A percentile compares a stretch with the other conserved stretches of the same genome.
Evolutionary conservation across 176 grass and related monocot species (phyloP).

Genomic region (Cymbopogon citratus): DNA sequence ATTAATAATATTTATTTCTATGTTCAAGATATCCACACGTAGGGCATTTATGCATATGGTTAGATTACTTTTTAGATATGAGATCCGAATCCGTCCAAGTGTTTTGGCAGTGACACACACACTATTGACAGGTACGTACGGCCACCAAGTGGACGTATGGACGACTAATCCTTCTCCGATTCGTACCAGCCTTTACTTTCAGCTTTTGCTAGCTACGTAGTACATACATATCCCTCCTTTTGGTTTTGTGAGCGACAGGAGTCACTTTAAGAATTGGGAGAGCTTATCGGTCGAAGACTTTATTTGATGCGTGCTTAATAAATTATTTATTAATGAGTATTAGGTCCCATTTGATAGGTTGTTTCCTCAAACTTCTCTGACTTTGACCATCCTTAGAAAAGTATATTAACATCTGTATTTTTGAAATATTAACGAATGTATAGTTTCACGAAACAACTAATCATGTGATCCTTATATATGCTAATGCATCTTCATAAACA

Average conservation of each 20-base stretch:
- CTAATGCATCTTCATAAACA: no score
- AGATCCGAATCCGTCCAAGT: constrained; percentile 12
- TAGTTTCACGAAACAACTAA: no score
- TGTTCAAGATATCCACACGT: neutral
- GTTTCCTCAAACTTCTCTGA: no score
- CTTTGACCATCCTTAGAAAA: no score
- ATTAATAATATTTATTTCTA: neutral
- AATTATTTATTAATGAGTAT: no score
- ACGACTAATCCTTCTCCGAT: neutral
- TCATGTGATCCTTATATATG: no score
- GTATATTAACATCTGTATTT: no score
- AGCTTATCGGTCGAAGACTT: neutral
- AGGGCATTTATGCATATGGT: neutral
- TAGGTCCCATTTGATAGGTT: no score
- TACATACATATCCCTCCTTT: neutral
- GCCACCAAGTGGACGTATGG: neutral
- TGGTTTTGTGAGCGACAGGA: neutral
- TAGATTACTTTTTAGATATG: constrained; percentile 1
- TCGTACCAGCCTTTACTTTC: neutral
- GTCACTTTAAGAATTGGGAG: neutral
- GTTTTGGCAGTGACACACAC: constrained; percentile 1
- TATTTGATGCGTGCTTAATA: neutral
- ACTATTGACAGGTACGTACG: constrained; percentile 7
- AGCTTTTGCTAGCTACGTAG: neutral
- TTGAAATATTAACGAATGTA: no score